These are phyloP conservation scores for Aeschynomene evenia DNA, from an alignment of 306 rosid species.

Conservation along the genomic window DNA sequence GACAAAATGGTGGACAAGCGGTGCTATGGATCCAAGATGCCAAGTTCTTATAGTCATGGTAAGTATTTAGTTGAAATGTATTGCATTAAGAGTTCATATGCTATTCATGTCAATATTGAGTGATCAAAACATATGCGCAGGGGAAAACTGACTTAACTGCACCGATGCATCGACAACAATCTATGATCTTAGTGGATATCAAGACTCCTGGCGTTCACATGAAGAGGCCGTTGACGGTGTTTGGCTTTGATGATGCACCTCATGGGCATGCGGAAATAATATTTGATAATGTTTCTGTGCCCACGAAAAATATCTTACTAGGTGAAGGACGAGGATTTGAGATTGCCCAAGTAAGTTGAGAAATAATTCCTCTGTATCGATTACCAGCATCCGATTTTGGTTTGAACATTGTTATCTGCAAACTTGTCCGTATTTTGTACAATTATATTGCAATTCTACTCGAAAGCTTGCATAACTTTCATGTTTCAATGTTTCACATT, in stretches of 20 bases:
- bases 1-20: constrained; percentile 98
- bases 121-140: constrained; percentile 47
- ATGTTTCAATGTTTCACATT: not conserved
- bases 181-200: constrained; percentile 92
- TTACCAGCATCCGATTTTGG: constrained; percentile 18
- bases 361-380: constrained; percentile 3
- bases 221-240: constrained; percentile 81
- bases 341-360: constrained; percentile 81
- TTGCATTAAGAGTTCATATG: constrained; percentile 2
- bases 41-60: constrained; percentile 89
- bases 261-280: constrained; percentile 93
- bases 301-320: constrained; percentile 68
- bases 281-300: constrained; percentile 77
- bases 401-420: constrained; percentile 9
- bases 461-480: not conserved
- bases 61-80: constrained; percentile 38
- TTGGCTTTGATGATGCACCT: constrained; percentile 98
- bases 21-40: constrained; percentile 99
- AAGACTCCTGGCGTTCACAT: constrained; percentile 75
- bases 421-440: not conserved
- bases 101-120: constrained; percentile 15
- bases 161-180: constrained; percentile 80
- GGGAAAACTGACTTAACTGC: constrained; percentile 95
- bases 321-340: constrained; percentile 99
- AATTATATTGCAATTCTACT: not conserved